Base-by-base conservation (phyloP, 257 asterid genomes). In the Solanum piurae region DNA sequence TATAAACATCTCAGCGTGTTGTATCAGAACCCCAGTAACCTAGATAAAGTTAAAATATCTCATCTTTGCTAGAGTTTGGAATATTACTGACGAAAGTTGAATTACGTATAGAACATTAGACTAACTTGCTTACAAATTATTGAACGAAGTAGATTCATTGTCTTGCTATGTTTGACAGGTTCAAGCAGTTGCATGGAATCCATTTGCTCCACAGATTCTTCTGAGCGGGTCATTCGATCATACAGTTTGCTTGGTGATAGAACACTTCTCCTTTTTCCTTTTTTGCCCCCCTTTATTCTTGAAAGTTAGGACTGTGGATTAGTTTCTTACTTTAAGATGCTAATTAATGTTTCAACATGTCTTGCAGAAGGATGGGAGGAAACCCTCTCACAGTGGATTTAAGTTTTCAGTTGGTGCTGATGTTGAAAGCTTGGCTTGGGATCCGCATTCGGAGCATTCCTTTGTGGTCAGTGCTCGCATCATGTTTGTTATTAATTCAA, bases 181-280 rank as follows among this genome's bases (percentile, higher is more conserved):
- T 71, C 99, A 97, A 93, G 96, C 98, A 86, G 93, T 97, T 86
- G 98, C 99, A 11, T 96, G 98, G 98, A 96, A 94, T 93, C 93
- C 86, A 85, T 89, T 89, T 88, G 90, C 90, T 14, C 98, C 96
- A 10, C 92, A 94, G 89, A 97, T 95, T 92, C 98, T 97, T 88
- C 98, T 97, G 31, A 94, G 98, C 88, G 98, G 99, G 75, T 97
- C 99, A 44, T 95, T 97, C 55, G 98, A 97, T 91, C 95, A 88
- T 80, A 87, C 96, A 29, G 94, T 95, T 42, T 94, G 93, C 83
- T 90, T 95, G 98, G 98, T 95, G 90, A 73, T 12, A 66, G 49
- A 29, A 16, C 58, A 64, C 46, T 31, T 73, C 60, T 60, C 62
- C 84, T 34, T 21, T 29, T 12, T 20, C 52, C 14, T 31, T 77